Evolutionary conservation across 345 rosid species (phyloP), one percentile per base, ranked within the genome.

Genomic region (Raphanus sativus): DNA sequence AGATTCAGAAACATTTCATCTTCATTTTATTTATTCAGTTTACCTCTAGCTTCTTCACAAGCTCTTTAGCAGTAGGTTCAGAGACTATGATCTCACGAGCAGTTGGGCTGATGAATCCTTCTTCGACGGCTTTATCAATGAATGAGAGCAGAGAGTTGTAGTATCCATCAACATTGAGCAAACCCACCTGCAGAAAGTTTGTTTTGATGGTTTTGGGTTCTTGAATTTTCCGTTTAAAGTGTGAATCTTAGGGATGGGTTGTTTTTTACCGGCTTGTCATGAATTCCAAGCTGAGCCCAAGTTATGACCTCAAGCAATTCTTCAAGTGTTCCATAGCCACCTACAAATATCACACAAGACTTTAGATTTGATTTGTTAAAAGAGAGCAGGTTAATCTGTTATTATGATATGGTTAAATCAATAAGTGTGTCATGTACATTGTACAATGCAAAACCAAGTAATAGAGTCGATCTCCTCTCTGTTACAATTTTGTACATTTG

Each of bases 231-330:
- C 48, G 58, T 12, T 52, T 1, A 26, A 62, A 26, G 32, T 0
- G 16, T 48, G 17, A 69, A 25, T 24, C 40, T 45, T 75, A 10
- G 42, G 42, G 10, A 6, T 9, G n/a, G 0, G 1, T 21, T 28
- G 5, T 50, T 25, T 26, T 33, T 56, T 84, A 95, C 99, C 65
- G 98, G 98, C 78, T 95, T 95, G 16, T 95, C 97, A 75, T 95
- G 99, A 76, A 95, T 95, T 62, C 99, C 99, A 17, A 95, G 97
- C 78, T 95, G 98, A 67, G 99, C 99, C 99, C 99, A 95, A 62
- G 99, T 87, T 65, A 95, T 95, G 56, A 92, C 99, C 78, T 95
- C 99, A 71, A 95, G 97, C 77, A 95, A 86, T 78, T 95, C 99
- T 83, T 95, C 99, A 69, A 95, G 89, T 34, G 99, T 95, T 30